Evolutionary conservation across 495 filamentous ascomycete species (phyloP).

Genomic region (Aspergillus wentii): DNA sequence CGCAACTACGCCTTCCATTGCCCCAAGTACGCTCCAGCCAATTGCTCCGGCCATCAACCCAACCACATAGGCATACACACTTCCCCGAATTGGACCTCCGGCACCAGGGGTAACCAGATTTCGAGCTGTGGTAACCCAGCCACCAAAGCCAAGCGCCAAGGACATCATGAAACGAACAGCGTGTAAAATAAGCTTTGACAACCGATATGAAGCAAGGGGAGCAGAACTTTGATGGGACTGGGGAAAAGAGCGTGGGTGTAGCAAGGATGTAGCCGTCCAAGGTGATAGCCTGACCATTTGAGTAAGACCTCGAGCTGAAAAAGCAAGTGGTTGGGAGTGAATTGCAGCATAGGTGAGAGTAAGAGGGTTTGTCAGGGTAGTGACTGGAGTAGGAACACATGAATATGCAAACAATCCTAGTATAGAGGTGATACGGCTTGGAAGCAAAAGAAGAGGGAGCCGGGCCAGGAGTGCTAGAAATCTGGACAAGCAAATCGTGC

Average conservation of each 20-base stretch:
- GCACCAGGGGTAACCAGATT: conserved; percentile 53
- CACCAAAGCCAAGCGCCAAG: conserved; percentile 84
- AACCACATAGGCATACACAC: conserved; percentile 91
- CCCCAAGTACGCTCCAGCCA: conserved; percentile 92
- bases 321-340: conserved; percentile 74
- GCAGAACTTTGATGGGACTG: conserved; percentile 31
- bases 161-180: conserved; percentile 88
- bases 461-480: conserved; percentile 75
- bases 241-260: conserved; percentile 39
- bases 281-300: conserved; percentile 70
- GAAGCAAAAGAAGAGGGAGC: conserved; percentile 80
- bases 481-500: conserved; percentile 83
- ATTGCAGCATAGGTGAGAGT: conserved; percentile 91
- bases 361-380: conserved; percentile 81
- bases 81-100: conserved; percentile 62
- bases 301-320: conserved; percentile 69
- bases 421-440: conserved; percentile 61
- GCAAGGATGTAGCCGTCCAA: conserved; percentile 52
- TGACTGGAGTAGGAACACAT: conserved; percentile 76
- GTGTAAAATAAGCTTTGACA: conserved; percentile 87
- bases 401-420: conserved; percentile 63
- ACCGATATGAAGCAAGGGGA: conserved; percentile 66
- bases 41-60: conserved; percentile 88
- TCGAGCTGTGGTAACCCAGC: conserved; percentile 90
- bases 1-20: conserved; percentile 87